These are phyloP conservation scores for Leccinellum albellum DNA, from an alignment of 768 basidiomycete species.

Conservation along the genomic window DNA sequence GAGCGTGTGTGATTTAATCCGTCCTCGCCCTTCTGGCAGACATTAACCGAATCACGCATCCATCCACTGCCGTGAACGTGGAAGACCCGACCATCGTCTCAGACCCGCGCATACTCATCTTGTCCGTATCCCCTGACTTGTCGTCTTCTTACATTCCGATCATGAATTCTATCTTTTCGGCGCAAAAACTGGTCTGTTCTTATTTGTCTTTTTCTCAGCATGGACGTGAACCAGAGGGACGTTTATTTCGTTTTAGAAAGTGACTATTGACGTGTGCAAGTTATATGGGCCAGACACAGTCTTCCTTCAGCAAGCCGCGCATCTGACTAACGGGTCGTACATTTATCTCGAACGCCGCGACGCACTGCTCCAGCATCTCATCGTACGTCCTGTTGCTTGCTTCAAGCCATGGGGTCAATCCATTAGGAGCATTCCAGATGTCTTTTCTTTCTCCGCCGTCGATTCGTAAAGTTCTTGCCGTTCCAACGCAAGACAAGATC, in stretches of 20 bases:
- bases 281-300: constrained; percentile 85
- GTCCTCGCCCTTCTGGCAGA: constrained; percentile 47
- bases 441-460: constrained; percentile 69
- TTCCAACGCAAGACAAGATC: constrained; percentile 91
- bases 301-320: constrained; percentile 95
- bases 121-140: constrained; percentile 90
- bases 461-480: constrained; percentile 71
- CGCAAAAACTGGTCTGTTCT: constrained; percentile 83
- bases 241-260: constrained; percentile 56
- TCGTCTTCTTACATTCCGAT: constrained; percentile 93
- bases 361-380: constrained; percentile 88
- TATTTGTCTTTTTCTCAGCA: background rate
- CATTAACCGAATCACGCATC: constrained; percentile 54
- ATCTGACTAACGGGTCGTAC: constrained; percentile 93
- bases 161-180: constrained; percentile 99
- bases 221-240: constrained; percentile 24
- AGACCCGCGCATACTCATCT: constrained; percentile 64
- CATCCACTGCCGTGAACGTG: constrained; percentile 16
- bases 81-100: constrained; percentile 33
- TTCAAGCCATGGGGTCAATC: constrained; percentile 3
- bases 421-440: constrained; percentile 53
- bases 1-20: background rate
- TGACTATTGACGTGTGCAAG: constrained; percentile 95
- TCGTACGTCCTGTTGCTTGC: constrained; percentile 41
- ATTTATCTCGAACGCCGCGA: constrained; percentile 77